These are phyloP conservation scores for Cylindrotheca closterium DNA, from an alignment of 108 stramenopile genomes.

Conservation along the genomic window DNA sequence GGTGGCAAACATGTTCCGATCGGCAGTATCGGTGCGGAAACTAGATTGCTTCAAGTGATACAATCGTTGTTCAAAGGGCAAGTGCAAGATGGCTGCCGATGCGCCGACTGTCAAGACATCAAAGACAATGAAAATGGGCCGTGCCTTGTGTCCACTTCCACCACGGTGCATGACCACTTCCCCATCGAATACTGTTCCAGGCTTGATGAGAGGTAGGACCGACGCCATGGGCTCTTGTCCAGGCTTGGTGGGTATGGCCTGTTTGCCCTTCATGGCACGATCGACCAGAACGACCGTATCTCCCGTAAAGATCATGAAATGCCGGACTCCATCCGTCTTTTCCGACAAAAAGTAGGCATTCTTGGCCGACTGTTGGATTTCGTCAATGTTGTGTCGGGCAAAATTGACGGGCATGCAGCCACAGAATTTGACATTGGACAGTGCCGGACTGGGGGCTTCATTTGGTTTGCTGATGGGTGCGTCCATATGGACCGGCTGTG, in stretches of 20 bases:
- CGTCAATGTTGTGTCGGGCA: slow-evolving; percentile 89
- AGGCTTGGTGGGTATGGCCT: slow-evolving; percentile 41
- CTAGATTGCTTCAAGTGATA: slow-evolving; percentile 66
- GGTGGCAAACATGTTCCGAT: slow-evolving; percentile 66
- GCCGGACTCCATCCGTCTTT: slow-evolving; percentile 96
- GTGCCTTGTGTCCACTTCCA: slow-evolving; percentile 22
- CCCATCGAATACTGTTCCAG: slow-evolving; percentile 93
- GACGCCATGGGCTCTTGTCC: slow-evolving; percentile 48
- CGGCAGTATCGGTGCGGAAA: slow-evolving; percentile 62
- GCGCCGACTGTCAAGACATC: slow-evolving; percentile 84
- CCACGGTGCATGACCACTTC: slow-evolving; percentile 94
- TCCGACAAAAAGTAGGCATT: slow-evolving; percentile 91
- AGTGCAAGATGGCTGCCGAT: slow-evolving; percentile 67
- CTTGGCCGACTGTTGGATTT: slow-evolving; percentile 68
- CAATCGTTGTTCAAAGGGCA: slow-evolving; percentile 83
- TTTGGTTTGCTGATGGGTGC: slow-evolving; percentile 38
- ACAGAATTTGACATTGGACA: slow-evolving; percentile 73
- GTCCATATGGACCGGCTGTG: slow-evolving; percentile 13
- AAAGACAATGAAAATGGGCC: slow-evolving; percentile 93
- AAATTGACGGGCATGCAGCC: slow-evolving; percentile 97
- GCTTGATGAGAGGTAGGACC: slow-evolving; percentile 53
- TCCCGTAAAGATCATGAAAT: slow-evolving; percentile 91
- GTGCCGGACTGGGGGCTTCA: slow-evolving; percentile 32
- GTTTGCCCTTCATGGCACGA: slow-evolving; percentile 84
- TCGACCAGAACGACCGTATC: slow-evolving; percentile 87